phyloP scores from a whole-genome alignment of 345 rosid species.

The Combretum micranthum region DNA sequence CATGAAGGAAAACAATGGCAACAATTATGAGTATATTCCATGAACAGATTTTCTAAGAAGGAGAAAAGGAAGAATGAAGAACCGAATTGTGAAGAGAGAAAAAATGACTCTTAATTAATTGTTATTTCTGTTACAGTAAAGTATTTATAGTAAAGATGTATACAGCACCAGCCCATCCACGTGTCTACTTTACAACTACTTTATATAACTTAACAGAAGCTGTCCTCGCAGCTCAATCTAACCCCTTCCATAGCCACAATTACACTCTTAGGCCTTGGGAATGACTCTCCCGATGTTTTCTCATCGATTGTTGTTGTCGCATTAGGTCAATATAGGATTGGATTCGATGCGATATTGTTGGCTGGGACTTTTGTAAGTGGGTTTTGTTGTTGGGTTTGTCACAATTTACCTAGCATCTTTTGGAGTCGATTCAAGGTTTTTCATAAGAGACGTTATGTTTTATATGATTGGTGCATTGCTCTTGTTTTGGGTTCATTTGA shows the following conservation, averaged over 20 bases:
- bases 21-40: no score
- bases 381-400: constrained; percentile 85
- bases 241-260: constrained; percentile 92
- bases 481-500: constrained; percentile 80
- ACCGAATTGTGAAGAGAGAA: no score
- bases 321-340: constrained; percentile 75
- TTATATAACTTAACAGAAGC: no score
- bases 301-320: constrained; percentile 80
- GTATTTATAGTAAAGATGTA: no score
- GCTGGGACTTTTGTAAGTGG: constrained; percentile 91
- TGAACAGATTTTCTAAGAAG: no score
- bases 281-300: constrained; percentile 92
- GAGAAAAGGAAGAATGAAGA: no score
- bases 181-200: no score
- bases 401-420: constrained; percentile 88
- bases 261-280: constrained; percentile 86
- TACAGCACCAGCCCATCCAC: no score
- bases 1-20: no score
- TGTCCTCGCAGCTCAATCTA: constrained; percentile 54
- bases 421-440: constrained; percentile 55
- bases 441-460: constrained; percentile 78
- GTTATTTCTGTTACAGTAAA: no score
- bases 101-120: no score
- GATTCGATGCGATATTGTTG: constrained; percentile 84
- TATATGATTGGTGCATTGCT: constrained; percentile 62